Percentiles rank a stretch among this genome's conserved stretches.
Evolutionary conservation across 208 protist species (phyloP).

Genomic region (Crithidia expoeki): DNA sequence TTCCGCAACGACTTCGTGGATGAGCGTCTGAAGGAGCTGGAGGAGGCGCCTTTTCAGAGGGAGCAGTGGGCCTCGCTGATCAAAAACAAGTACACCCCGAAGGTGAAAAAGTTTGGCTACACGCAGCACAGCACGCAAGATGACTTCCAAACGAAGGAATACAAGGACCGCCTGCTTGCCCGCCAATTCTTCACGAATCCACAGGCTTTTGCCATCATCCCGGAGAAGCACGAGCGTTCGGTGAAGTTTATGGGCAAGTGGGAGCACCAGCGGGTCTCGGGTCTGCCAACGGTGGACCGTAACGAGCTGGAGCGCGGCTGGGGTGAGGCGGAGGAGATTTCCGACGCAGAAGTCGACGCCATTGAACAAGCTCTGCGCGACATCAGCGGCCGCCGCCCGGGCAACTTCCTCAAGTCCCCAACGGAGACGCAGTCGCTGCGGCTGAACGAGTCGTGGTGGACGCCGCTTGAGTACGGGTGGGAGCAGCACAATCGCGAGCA

Average conservation of each 20-base stretch:
- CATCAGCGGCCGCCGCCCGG: conserved; percentile 85
- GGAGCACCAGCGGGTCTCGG: conserved; percentile 75
- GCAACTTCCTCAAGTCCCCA: conserved; percentile 86
- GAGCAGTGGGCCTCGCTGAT: conserved; percentile 85
- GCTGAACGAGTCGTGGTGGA: conserved; percentile 89
- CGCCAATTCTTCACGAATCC: conserved; percentile 87
- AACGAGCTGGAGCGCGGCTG: conserved; percentile 88
- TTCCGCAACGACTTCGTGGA: conserved; percentile 92
- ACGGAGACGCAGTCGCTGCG: conserved; percentile 64
- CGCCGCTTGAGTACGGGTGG: conserved; percentile 79
- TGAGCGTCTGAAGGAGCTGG: conserved; percentile 70
- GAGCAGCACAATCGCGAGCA: conserved; percentile 81
- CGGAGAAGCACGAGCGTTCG: conserved; percentile 67
- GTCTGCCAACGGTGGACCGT: conserved; percentile 87
- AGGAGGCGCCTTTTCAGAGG: conserved; percentile 72
- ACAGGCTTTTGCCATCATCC: conserved; percentile 86
- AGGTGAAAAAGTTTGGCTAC: conserved; percentile 88
- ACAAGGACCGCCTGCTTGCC: conserved; percentile 82
- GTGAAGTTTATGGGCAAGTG: conserved; percentile 82
- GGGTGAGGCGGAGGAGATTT: conserved; percentile 64
- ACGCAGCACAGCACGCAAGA: conserved; percentile 86
- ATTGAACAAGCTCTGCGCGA: conserved; percentile 91
- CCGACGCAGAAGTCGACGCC: conserved; percentile 65
- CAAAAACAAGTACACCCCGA: conserved; percentile 84
- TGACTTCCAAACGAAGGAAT: conserved; percentile 93